phyloP scores from a whole-genome alignment of 768 basidiomycete genomes.

The Epithele typhae region DNA sequence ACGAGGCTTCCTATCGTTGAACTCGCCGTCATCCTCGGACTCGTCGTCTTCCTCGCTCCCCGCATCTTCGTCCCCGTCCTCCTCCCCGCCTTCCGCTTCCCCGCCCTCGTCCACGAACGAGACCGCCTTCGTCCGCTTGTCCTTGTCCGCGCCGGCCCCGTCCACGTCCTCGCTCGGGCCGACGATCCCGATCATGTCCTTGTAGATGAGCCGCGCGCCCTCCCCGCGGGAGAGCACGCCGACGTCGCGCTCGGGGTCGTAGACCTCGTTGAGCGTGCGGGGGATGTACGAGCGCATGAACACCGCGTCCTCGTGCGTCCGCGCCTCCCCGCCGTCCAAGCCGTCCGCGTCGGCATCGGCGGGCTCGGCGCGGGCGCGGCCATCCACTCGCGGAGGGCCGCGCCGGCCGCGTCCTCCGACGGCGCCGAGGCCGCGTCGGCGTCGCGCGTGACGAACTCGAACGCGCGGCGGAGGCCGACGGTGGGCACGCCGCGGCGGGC shows the following conservation, averaged over 20 bases:
- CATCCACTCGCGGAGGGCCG: constrained; percentile 44
- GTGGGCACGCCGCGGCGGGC: constrained; percentile 65
- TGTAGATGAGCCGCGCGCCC: constrained; percentile 76
- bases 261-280: constrained; percentile 85
- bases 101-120: constrained; percentile 7
- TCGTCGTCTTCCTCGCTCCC: constrained; percentile 13
- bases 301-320: constrained; percentile 76
- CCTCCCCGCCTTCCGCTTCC: constrained; percentile 13
- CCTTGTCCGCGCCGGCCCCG: no score
- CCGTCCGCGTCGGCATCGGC: constrained; percentile 6
- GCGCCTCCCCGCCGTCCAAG: background rate
- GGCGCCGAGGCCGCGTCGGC: constrained; percentile 26
- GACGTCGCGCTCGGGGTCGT: constrained; percentile 92
- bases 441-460: constrained; percentile 82
- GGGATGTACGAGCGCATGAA: constrained; percentile 94
- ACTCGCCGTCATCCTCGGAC: constrained; percentile 24
- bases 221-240: constrained; percentile 69
- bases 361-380: constrained; percentile 29
- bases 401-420: constrained; percentile 19
- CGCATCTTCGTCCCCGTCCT: constrained; percentile 14
- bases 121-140: constrained; percentile 7
- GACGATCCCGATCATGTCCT: constrained; percentile 80
- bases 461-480: constrained; percentile 76
- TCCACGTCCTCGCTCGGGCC: constrained; percentile 24
- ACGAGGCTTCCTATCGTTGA: constrained; percentile 49